Conservation (phyloP, 257 asterid genomes). For the Catharanthus roseus region DNA sequence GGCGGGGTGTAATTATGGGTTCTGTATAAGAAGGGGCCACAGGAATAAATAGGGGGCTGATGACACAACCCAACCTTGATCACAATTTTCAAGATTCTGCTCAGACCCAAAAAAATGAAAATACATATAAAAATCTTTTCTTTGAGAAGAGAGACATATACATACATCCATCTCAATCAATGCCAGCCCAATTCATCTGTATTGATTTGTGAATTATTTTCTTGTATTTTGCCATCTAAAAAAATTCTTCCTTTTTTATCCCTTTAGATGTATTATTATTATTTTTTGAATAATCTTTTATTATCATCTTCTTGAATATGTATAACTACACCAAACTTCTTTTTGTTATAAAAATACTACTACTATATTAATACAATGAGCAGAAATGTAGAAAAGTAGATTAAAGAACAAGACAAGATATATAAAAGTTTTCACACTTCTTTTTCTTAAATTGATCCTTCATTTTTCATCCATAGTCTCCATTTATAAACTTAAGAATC, state of each 20-base stretch:
- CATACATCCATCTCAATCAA: constrained; percentile 44
- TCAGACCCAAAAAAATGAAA: constrained; percentile 6
- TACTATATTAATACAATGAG: too few relatives aligned
- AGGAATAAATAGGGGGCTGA: constrained; percentile 33
- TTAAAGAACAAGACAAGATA: too few relatives aligned
- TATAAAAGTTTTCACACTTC: too few relatives aligned
- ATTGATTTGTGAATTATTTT: constrained; percentile 6
- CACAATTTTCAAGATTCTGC: constrained; percentile 47
- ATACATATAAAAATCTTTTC: too few relatives aligned
- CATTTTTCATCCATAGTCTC: too few relatives aligned
- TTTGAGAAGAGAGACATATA: constrained; percentile 21
- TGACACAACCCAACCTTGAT: constrained; percentile 25
- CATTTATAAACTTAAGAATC: too few relatives aligned
- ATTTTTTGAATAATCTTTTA: neutral
- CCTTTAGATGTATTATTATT: too few relatives aligned
- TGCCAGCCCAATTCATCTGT: constrained; percentile 31
- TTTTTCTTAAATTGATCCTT: too few relatives aligned
- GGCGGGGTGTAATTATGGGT: constrained; percentile 23
- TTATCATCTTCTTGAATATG: neutral
- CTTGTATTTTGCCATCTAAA: neutral
- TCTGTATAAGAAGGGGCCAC: constrained; percentile 40
- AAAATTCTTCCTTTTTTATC: too few relatives aligned
- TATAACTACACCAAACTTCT: too few relatives aligned
- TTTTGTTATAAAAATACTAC: too few relatives aligned
- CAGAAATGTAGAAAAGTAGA: too few relatives aligned